Conservation (phyloP, 2,329 filamentous ascomycete genomes). For the Sporothrix globosa region DNA sequence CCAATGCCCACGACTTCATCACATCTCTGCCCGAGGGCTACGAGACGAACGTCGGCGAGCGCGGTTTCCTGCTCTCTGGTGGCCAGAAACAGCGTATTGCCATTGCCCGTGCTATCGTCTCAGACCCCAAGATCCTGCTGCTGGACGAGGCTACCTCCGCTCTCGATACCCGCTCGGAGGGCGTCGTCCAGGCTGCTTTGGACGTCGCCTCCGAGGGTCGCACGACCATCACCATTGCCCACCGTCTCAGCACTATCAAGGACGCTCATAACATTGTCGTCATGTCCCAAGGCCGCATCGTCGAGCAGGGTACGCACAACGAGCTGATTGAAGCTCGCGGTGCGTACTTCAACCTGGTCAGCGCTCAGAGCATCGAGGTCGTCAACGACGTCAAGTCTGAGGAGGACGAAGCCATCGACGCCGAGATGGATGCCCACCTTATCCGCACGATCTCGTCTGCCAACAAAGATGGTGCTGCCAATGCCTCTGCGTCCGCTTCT, state of each 20-base stretch:
- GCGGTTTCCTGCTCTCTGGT: slow-evolving; percentile 88
- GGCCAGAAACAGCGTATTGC: slow-evolving; percentile 97
- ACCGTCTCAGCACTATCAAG: slow-evolving; percentile 91
- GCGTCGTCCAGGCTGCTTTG: slow-evolving; percentile 88
- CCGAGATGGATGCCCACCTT: slow-evolving; percentile 57
- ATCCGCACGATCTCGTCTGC: slow-evolving; percentile 51
- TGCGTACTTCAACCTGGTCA: slow-evolving; percentile 83
- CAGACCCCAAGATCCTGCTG: slow-evolving; percentile 86
- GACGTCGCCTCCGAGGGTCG: slow-evolving; percentile 83
- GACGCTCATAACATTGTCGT: slow-evolving; percentile 96
- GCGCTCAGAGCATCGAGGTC: slow-evolving; percentile 79
- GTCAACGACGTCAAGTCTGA: slow-evolving; percentile 58
- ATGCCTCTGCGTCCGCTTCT: slow-evolving; percentile 13
- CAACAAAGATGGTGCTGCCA: slow-evolving; percentile 41
- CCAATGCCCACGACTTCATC: slow-evolving; percentile 95
- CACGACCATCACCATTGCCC: slow-evolving; percentile 95
- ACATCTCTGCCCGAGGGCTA: slow-evolving; percentile 81
- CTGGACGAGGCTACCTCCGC: slow-evolving; percentile 95
- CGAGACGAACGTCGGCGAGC: slow-evolving; percentile 91
- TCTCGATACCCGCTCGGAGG: slow-evolving; percentile 92
- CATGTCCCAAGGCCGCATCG: slow-evolving; percentile 80
- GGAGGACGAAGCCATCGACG: slow-evolving; percentile 56
- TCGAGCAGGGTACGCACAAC: slow-evolving; percentile 90
- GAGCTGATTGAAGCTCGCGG: slow-evolving; percentile 69
- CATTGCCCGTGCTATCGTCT: slow-evolving; percentile 87